phyloP scores from a whole-genome alignment of 345 rosid species.

The Acer saccharum region DNA sequence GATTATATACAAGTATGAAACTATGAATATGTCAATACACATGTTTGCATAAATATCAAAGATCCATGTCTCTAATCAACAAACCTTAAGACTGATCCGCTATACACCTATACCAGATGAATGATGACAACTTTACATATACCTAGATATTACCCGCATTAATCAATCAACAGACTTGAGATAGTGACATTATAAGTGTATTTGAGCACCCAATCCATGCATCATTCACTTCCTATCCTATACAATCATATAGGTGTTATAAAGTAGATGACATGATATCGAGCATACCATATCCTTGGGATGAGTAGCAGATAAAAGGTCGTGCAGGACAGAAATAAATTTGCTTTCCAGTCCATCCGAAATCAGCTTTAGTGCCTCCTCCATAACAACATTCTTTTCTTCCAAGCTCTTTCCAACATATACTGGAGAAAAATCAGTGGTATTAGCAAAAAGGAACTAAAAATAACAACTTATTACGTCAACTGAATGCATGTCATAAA shows the following conservation, averaged over 20 bases:
- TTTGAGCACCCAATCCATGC: not conserved
- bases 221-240: not conserved
- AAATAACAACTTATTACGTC: not conserved
- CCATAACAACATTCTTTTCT: conserved; percentile 45
- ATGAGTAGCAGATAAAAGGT: conserved; percentile 59
- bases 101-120: not conserved
- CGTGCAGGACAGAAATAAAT: conserved; percentile 57
- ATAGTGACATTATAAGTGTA: not conserved
- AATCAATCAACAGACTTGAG: not conserved
- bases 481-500: not conserved
- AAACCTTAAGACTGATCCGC: not conserved
- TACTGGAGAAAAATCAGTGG: conserved; percentile 51
- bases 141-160: not conserved
- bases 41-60: not conserved
- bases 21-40: not conserved
- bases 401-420: conserved; percentile 45
- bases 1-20: not conserved
- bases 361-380: conserved; percentile 62
- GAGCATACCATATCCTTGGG: conserved; percentile 72
- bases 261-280: conserved; percentile 6
- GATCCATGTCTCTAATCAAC: not conserved
- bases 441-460: not conserved
- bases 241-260: conserved; percentile 8
- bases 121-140: conserved; percentile 3
- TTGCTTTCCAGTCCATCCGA: conserved; percentile 79